A percentile compares a stretch with the other conserved stretches of the same genome.
phyloP scores from a whole-genome alignment of 2,329 filamentous ascomycete species.

The Hymenotorrendiella dingleyae region DNA sequence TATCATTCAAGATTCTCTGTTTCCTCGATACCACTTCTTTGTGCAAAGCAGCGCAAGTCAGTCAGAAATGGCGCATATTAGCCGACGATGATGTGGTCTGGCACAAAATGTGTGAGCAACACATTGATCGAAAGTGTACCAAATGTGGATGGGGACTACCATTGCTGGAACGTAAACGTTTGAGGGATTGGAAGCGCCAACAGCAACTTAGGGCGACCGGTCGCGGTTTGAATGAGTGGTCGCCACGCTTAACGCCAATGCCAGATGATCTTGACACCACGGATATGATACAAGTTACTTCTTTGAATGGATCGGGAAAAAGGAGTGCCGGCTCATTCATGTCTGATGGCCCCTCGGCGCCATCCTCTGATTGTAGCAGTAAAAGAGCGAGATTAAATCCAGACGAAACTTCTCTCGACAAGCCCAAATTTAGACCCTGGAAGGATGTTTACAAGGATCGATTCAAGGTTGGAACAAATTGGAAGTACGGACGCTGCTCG shows the following conservation, averaged over 20 bases:
- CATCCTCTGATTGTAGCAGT: constrained; percentile 10
- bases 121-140: constrained; percentile 87
- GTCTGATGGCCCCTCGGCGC: constrained; percentile 8
- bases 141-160: constrained; percentile 96
- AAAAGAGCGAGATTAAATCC: constrained; percentile 24
- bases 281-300: constrained; percentile 5
- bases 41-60: constrained; percentile 94
- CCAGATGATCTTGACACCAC: constrained; percentile 30
- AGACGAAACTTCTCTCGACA: constrained; percentile 24
- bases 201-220: constrained; percentile 66
- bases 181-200: constrained; percentile 73
- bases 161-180: constrained; percentile 77
- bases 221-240: constrained; percentile 48
- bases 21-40: constrained; percentile 90
- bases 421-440: constrained; percentile 66
- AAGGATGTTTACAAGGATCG: constrained; percentile 95
- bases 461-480: constrained; percentile 94
- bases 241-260: constrained; percentile 43
- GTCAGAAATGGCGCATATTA: constrained; percentile 75
- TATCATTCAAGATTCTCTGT: constrained; percentile 88
- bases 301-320: constrained; percentile 19
- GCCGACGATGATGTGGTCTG: constrained; percentile 98
- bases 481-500: constrained; percentile 89
- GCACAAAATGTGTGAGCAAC: constrained; percentile 97
- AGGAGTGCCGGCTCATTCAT: constrained; percentile 20